Evolutionary conservation across 345 rosid species (phyloP).

Genomic region (Arabidopsis thaliana): TAIR10.1 NC_003076.8:3894001-3894500

Average conservation of each 20-base stretch:
- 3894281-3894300: background rate
- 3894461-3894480: no score
- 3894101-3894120: constrained; percentile 15
- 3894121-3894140: background rate
- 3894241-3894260: background rate
- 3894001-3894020: constrained; percentile 32
- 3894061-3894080: constrained; percentile 16
- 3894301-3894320: background rate
- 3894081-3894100: constrained; percentile 20
- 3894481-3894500: no score
- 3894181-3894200: background rate
- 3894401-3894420: no score
- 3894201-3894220: background rate
- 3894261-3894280: constrained; percentile 4
- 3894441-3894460: no score
- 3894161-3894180: background rate
- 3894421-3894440: no score
- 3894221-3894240: constrained; percentile 17
- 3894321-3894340: no score
- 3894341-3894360: no score
- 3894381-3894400: no score
- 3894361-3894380: no score
- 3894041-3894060: constrained; percentile 26
- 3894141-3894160: background rate
- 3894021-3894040: constrained; percentile 38